Evolutionary conservation across 306 rosid species (phyloP), one percentile per base, ranked within the genome.

Genomic region (Comarum palustre): DNA sequence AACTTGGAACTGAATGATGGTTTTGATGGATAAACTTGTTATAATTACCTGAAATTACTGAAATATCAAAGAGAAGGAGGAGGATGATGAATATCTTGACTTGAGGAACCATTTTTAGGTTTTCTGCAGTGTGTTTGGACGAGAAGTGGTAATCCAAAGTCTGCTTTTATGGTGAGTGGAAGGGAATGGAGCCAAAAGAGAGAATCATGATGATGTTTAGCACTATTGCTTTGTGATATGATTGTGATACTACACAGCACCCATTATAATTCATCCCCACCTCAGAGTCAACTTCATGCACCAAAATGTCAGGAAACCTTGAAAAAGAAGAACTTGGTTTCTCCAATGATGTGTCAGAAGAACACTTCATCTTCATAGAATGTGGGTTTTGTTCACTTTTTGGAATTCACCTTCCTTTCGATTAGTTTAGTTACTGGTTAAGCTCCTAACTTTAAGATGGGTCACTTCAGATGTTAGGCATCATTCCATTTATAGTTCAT

Each of bases 381-480:
- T 64, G 77, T 57, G 80, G 83, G 69, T 75, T 65, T 55, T 78
- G 80, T 59, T 59, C 69, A 42, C 29, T 78, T 75, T 78, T 82
- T 71, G 59, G 75, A 78, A 65, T 69, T 82, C 77, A 69, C 59
- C 52, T 60, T 25, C 64, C 66, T 19, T 75, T 75, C 47, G 48
- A 73, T 73, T 50, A 25, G 1, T 6, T 51, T 7, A 59, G 42
- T 42, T 38, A 74, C 19, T 67, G 38, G 46, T 13, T 36, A 42
- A 46, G 51, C 48, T 48, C 17, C 8, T 66, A 8, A 47, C 69
- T 50, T 61, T 41, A 51, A 36, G 48, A 29, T 73, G 74, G 80
- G 79, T 47, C 78, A 77, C 41, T 76, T 69, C 76, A 65, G 77
- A 60, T 71, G 82, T 85, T 79, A 82, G 86, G 88, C 68, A 77